Percentiles rank a stretch among this genome's conserved stretches.
These are phyloP conservation scores for Dendrobium huoshanense DNA, from an alignment of 106 monocot genomes.

Conservation along the genomic window DNA sequence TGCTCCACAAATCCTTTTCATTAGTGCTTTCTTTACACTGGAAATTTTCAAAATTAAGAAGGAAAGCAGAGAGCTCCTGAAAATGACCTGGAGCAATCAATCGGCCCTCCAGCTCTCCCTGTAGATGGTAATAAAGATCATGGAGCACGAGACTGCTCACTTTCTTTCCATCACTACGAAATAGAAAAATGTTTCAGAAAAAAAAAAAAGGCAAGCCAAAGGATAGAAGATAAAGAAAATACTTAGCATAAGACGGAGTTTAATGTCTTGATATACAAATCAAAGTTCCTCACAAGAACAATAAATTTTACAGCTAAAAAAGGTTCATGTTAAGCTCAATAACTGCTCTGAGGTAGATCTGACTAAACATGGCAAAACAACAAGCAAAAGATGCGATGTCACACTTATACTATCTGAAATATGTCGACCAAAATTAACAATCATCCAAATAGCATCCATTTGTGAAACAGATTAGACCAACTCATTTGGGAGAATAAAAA, in stretches of 20 bases:
- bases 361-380: no score
- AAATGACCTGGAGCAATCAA: slow-evolving; percentile 62
- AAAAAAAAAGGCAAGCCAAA: neutral
- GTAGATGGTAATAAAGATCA: slow-evolving; percentile 78
- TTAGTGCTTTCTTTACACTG: slow-evolving; percentile 16
- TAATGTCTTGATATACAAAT: neutral
- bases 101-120: slow-evolving; percentile 77
- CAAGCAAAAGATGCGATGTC: no score
- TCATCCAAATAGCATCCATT: no score
- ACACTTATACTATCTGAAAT: no score
- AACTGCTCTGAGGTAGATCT: no score
- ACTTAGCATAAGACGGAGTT: neutral
- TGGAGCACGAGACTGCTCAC: slow-evolving; percentile 41
- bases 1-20: slow-evolving; percentile 12
- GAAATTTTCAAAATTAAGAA: slow-evolving; percentile 53
- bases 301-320: no score
- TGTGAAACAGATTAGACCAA: no score
- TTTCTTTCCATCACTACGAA: slow-evolving; percentile 49
- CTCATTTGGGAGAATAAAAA: no score
- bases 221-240: neutral
- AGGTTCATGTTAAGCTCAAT: no score
- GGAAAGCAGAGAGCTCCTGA: slow-evolving; percentile 51
- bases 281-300: neutral
- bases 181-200: neutral
- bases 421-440: no score